phyloP scores from a whole-genome alignment of 441 rosid genomes.

The Geranium incanum region DNA sequence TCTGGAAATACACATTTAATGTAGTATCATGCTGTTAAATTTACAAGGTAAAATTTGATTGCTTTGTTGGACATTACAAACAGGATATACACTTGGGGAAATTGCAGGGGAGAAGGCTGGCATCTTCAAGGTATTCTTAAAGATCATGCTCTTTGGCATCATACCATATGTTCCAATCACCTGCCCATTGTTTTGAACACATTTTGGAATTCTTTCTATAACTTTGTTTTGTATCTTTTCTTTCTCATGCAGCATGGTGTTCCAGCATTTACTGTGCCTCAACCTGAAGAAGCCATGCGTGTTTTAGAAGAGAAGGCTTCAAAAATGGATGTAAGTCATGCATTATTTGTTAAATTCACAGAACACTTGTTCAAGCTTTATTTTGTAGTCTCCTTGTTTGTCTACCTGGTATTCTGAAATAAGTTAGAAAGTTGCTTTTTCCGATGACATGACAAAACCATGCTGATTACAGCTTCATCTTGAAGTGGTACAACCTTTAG shows the following conservation, averaged over 20 bases:
- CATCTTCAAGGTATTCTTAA: constrained; percentile 69
- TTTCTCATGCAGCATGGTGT: constrained; percentile 49
- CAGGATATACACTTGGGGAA: constrained; percentile 87
- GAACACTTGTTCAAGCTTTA: background rate
- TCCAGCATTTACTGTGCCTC: constrained; percentile 88
- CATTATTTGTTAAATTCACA: background rate
- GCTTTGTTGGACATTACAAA: constrained; percentile 25
- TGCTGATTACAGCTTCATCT: constrained; percentile 59
- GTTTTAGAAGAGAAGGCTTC: constrained; percentile 82
- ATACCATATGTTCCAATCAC: constrained; percentile 14
- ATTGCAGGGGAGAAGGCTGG: constrained; percentile 99
- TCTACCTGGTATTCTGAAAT: background rate
- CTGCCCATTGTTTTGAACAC: constrained; percentile 7
- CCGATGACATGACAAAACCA: constrained; percentile 17
- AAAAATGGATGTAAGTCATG: constrained; percentile 51
- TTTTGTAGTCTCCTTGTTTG: background rate
- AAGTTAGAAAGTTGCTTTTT: constrained; percentile 11
- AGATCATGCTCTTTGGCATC: constrained; percentile 9
- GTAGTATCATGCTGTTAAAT: background rate
- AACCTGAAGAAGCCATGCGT: constrained; percentile 89
- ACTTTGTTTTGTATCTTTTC: constrained; percentile 8
- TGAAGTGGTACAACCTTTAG: constrained; percentile 56
- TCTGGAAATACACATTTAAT: background rate
- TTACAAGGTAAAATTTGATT: constrained; percentile 1
- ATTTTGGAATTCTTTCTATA: background rate